A percentile compares a stretch with the other conserved stretches of the same genome.
phyloP scores from a whole-genome alignment of 768 basidiomycete species.

The Kwoniella pini region DNA sequence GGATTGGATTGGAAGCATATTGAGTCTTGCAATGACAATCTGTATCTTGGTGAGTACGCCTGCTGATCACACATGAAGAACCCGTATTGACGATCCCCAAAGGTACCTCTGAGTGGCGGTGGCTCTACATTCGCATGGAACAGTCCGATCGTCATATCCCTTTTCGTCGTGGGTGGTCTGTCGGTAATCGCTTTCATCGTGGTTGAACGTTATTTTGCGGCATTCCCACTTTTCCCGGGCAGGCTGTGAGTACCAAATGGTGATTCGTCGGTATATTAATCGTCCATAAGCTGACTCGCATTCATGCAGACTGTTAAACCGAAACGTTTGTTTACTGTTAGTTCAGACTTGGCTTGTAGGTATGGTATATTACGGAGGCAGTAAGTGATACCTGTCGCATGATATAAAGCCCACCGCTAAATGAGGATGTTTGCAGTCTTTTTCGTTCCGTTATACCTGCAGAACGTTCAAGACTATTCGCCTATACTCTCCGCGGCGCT shows the following conservation, averaged over 20 bases:
- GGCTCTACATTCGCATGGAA: slow-evolving; percentile 39
- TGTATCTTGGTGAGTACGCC: slow-evolving; percentile 26
- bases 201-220: slow-evolving; percentile 23
- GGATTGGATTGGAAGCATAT: slow-evolving; percentile 40
- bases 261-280: too few species aligned
- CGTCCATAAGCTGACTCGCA: too few species aligned
- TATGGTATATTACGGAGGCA: slow-evolving; percentile 40
- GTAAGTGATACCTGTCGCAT: slow-evolving; percentile 6
- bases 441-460: slow-evolving; percentile 37
- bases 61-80: background rate
- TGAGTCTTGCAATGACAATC: slow-evolving; percentile 34
- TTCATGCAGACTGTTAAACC: slow-evolving; percentile 21
- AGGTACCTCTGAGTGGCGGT: slow-evolving; percentile 38
- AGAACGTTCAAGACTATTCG: slow-evolving; percentile 35
- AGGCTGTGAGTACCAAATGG: slow-evolving; percentile 15
- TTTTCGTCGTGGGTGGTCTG: slow-evolving; percentile 30
- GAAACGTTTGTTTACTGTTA: slow-evolving; percentile 33
- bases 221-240: slow-evolving; percentile 36
- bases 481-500: slow-evolving; percentile 35
- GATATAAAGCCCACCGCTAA: too few species aligned
- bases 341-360: slow-evolving; percentile 45
- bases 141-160: slow-evolving; percentile 32
- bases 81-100: too few species aligned
- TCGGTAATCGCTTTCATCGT: slow-evolving; percentile 23
- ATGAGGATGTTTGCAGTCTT: slow-evolving; percentile 17